These are phyloP conservation scores for Withania somnifera DNA, from an alignment of 305 asterid genomes.

Conservation along the genomic window DNA sequence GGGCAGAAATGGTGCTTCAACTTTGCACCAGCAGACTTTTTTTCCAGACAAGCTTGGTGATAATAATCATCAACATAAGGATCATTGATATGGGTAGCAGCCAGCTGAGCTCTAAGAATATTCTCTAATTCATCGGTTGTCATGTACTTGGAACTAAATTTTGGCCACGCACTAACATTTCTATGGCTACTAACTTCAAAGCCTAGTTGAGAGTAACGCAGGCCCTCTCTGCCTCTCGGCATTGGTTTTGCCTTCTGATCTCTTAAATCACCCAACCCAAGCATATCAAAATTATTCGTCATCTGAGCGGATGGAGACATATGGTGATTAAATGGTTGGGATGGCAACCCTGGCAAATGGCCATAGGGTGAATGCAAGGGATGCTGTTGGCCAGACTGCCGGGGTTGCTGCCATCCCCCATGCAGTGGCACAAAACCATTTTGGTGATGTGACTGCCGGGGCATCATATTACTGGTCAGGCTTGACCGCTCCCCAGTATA, in stretches of 20 bases:
- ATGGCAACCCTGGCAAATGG: constrained; percentile 45
- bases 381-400: constrained; percentile 49
- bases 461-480: constrained; percentile 33
- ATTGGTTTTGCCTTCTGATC: constrained; percentile 58
- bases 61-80: constrained; percentile 90
- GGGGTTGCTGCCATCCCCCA: constrained; percentile 47
- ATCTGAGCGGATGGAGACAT: constrained; percentile 46
- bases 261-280: constrained; percentile 58
- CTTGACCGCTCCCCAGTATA: constrained; percentile 46
- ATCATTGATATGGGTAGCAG: constrained; percentile 83
- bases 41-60: constrained; percentile 81
- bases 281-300: constrained; percentile 48
- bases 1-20: constrained; percentile 90
- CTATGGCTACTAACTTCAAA: constrained; percentile 38
- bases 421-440: constrained; percentile 54
- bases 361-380: constrained; percentile 55
- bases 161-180: constrained; percentile 57
- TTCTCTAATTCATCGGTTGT: constrained; percentile 73
- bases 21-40: constrained; percentile 63
- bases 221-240: constrained; percentile 51
- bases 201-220: constrained; percentile 41
- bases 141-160: constrained; percentile 74
- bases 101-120: constrained; percentile 75
- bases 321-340: constrained; percentile 47
- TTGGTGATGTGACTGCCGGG: constrained; percentile 48